phyloP scores from a whole-genome alignment of 2,329 filamentous ascomycete species.

The Monilinia aucupariae region DNA sequence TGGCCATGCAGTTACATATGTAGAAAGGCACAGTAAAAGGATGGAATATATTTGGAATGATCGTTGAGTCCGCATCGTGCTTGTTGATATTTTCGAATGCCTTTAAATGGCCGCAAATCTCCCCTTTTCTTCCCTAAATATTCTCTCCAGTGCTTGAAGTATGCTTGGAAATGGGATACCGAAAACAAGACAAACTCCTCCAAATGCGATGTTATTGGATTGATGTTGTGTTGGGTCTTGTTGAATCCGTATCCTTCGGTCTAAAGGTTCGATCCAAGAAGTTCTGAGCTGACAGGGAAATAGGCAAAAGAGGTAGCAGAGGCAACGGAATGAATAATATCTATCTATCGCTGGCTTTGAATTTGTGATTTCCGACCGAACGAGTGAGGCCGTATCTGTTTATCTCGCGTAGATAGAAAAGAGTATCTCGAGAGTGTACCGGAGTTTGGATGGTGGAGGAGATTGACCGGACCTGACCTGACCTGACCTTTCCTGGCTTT shows the following conservation, averaged over 20 bases:
- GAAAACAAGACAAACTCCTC: neutral
- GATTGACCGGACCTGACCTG: too few relatives aligned
- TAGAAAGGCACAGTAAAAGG: constrained; percentile 48
- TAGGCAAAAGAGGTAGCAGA: neutral
- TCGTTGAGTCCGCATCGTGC: constrained; percentile 46
- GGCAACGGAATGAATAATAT: neutral
- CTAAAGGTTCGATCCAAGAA: neutral
- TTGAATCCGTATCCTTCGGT: neutral
- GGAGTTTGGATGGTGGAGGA: too few relatives aligned
- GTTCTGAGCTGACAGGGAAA: neutral
- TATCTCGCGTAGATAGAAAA: neutral
- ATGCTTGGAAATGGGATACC: neutral
- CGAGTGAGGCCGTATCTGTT: constrained; percentile 11
- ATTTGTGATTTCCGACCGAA: constrained; percentile 1
- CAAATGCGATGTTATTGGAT: neutral
- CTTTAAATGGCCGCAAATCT: neutral
- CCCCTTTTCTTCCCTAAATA: neutral
- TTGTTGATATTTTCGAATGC: constrained; percentile 24
- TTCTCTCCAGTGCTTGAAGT: neutral
- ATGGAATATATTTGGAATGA: constrained; percentile 45
- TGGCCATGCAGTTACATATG: constrained; percentile 42
- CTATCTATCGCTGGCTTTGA: neutral
- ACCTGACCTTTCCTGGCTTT: too few relatives aligned
- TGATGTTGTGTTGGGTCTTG: constrained; percentile 3
- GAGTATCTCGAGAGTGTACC: too few relatives aligned